Conservation (phyloP, 345 rosid genomes). For the Eucalyptus curtisii region DNA sequence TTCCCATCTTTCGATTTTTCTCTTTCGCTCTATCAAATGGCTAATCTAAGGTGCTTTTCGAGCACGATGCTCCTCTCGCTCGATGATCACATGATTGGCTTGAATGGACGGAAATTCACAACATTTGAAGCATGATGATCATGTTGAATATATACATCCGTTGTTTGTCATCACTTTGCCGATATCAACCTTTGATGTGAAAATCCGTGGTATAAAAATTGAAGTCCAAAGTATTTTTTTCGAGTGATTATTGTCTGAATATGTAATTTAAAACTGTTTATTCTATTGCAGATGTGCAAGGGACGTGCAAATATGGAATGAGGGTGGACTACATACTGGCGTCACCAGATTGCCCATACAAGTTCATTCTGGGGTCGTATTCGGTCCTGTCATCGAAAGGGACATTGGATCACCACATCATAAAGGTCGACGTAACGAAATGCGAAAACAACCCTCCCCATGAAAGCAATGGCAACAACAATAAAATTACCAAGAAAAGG, state of each 20-base stretch:
- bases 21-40: background rate
- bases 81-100: background rate
- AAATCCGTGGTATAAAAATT: background rate
- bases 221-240: background rate
- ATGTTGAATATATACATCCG: background rate
- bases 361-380: conserved; percentile 76
- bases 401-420: conserved; percentile 93
- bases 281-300: conserved; percentile 64
- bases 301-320: conserved; percentile 95
- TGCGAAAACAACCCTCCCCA: background rate
- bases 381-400: conserved; percentile 87
- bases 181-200: background rate
- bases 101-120: background rate
- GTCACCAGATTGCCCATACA: conserved; percentile 61
- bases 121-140: background rate
- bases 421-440: conserved; percentile 61
- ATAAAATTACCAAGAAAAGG: background rate
- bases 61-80: background rate
- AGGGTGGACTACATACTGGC: conserved; percentile 80
- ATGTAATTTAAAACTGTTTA: background rate
- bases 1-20: background rate
- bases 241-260: background rate
- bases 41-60: background rate
- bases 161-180: background rate
- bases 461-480: background rate